Conservation (phyloP, 768 basidiomycete genomes). For the Amanita fuliginea region DNA sequence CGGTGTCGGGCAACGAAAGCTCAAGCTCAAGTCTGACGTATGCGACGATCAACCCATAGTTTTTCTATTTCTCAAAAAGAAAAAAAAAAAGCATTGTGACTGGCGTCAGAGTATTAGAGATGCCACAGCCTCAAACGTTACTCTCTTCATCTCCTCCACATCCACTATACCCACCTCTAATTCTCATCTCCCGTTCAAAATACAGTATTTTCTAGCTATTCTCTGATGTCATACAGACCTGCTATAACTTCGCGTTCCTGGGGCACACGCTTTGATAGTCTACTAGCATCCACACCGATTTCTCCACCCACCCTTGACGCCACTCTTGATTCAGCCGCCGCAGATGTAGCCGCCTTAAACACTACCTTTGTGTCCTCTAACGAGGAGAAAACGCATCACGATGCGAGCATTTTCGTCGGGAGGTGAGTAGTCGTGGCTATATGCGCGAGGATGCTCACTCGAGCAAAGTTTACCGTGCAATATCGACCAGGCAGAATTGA, state of each 20-base stretch:
- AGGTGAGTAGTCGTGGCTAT: conserved; percentile 35
- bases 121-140: neutral
- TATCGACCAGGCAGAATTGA: conserved; percentile 54
- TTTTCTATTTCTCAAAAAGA: conserved; percentile 1
- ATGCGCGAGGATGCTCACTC: neutral
- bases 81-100: conserved; percentile 2
- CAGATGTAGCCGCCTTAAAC: conserved; percentile 9
- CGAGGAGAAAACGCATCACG: conserved; percentile 48
- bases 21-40: conserved; percentile 4
- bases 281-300: conserved; percentile 38
- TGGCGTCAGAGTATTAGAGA: neutral
- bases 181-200: conserved; percentile 9
- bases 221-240: conserved; percentile 33
- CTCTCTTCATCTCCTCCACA: neutral
- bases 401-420: conserved; percentile 78
- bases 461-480: conserved; percentile 52
- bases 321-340: conserved; percentile 7
- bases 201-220: conserved; percentile 12
- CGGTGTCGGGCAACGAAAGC: conserved; percentile 31
- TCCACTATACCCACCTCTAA: conserved; percentile 6
- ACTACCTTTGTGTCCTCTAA: conserved; percentile 13
- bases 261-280: conserved; percentile 66
- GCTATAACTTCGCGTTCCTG: conserved; percentile 36
- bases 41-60: conserved; percentile 5
- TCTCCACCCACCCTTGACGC: conserved; percentile 18